Percentiles rank a stretch among this genome's conserved stretches.
These are phyloP conservation scores for Ulmus americana DNA, from an alignment of 331 rosid species.

Conservation along the genomic window DNA sequence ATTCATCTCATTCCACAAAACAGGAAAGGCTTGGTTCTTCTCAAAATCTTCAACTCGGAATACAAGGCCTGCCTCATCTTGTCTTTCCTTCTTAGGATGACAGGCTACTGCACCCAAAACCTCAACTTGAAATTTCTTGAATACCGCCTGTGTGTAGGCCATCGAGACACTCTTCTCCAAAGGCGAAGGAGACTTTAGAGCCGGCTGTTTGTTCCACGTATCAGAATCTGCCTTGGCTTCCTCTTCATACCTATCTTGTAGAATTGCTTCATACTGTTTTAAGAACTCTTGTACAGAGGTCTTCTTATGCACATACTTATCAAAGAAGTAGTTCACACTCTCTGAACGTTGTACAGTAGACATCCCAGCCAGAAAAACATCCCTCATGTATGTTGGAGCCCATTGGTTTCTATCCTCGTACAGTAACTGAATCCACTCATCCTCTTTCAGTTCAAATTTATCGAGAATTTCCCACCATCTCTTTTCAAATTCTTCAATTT, in stretches of 20 bases:
- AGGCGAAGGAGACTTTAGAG: conserved; percentile 81
- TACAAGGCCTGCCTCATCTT: conserved; percentile 46
- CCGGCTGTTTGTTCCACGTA: conserved; percentile 71
- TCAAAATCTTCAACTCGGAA: conserved; percentile 80
- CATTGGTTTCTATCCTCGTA: conserved; percentile 73
- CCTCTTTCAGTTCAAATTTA: conserved; percentile 69
- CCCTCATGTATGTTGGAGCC: conserved; percentile 77
- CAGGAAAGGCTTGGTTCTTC: conserved; percentile 58
- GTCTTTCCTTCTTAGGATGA: conserved; percentile 73
- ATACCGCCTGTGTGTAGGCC: conserved; percentile 70
- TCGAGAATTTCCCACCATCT: conserved; percentile 75
- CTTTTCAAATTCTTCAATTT: conserved; percentile 73
- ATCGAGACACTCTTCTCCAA: conserved; percentile 79
- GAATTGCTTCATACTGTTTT: conserved; percentile 64
- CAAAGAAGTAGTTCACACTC: conserved; percentile 82
- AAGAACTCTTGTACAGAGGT: conserved; percentile 75
- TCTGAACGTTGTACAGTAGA: conserved; percentile 79
- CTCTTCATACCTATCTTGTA: conserved; percentile 92
- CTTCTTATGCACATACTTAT: conserved; percentile 85
- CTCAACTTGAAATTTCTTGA: conserved; percentile 89
- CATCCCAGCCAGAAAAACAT: conserved; percentile 79
- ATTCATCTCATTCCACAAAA: conserved; percentile 59
- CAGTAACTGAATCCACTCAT: conserved; percentile 60
- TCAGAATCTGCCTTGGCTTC: conserved; percentile 98
- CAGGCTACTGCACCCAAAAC: conserved; percentile 91